A percentile compares a stretch with the other conserved stretches of the same genome.
Conservation (phyloP, 306 rosid genomes). For the Calophaca sinica region DNA sequence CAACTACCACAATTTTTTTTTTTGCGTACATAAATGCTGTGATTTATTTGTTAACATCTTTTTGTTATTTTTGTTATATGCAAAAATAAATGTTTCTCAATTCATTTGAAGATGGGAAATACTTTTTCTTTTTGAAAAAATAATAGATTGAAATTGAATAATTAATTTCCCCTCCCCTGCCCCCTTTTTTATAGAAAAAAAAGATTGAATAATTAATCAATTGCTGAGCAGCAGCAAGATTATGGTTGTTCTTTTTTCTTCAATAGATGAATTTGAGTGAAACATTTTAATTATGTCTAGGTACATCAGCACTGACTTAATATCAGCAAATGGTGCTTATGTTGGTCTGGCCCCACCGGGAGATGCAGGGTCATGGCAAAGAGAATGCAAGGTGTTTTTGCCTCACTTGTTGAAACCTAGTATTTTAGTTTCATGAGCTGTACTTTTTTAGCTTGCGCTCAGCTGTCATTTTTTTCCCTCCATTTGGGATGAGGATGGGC, state of each 20-base stretch:
- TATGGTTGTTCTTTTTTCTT: conserved; percentile 42
- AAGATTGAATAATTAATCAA: conserved; percentile 35
- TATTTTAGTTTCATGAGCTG: conserved; percentile 42
- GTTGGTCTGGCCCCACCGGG: conserved; percentile 93
- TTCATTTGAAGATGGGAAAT: neutral
- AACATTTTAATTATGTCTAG: conserved; percentile 50
- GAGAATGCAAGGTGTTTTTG: conserved; percentile 75
- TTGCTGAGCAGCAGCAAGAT: conserved; percentile 22
- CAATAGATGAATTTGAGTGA: conserved; percentile 12
- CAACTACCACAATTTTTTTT: conserved; percentile 8
- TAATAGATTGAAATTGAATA: too few relatives aligned
- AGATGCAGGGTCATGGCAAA: conserved; percentile 91
- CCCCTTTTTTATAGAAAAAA: too few relatives aligned
- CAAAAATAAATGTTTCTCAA: neutral
- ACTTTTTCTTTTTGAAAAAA: neutral
- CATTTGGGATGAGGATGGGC: conserved; percentile 9
- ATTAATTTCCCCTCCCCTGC: too few relatives aligned
- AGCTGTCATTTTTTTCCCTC: neutral
- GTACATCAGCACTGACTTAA: conserved; percentile 56
- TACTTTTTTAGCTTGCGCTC: conserved; percentile 28
- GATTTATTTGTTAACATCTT: neutral
- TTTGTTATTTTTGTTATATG: neutral
- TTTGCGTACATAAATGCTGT: neutral
- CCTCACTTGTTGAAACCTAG: conserved; percentile 36
- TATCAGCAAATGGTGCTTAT: conserved; percentile 68